Evolutionary conservation across 352 stramenopile genomes (phyloP).

Genomic region (Saprolegnia diclina): DNA sequence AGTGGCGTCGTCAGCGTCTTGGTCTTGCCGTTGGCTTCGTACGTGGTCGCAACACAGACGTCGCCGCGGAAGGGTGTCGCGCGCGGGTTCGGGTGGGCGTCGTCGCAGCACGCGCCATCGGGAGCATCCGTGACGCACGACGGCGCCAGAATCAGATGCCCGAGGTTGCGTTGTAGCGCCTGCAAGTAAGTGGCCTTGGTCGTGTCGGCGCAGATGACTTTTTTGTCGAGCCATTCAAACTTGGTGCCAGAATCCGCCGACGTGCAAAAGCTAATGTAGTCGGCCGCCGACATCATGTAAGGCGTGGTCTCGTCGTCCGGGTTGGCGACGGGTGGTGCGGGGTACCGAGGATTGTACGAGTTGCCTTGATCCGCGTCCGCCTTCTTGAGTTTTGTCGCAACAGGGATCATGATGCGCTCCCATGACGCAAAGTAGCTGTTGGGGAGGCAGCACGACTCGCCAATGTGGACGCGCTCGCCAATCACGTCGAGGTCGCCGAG

Average conservation of each 20-base stretch:
- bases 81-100: constrained; percentile 5
- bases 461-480: constrained; percentile 22
- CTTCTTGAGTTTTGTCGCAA: not conserved
- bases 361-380: not conserved
- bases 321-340: no score
- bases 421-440: constrained; percentile 25
- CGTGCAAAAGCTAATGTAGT: constrained; percentile 5
- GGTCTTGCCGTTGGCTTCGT: not conserved
- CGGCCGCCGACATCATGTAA: constrained; percentile 18
- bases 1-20: constrained; percentile 13
- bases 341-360: not conserved
- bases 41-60: constrained; percentile 15
- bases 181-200: not conserved
- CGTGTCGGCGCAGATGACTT: not conserved
- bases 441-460: constrained; percentile 26
- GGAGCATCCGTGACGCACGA: constrained; percentile 1
- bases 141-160: constrained; percentile 16
- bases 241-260: not conserved
- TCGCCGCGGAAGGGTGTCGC: not conserved
- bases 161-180: constrained; percentile 20
- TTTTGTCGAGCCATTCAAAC: not conserved
- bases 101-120: constrained; percentile 22
- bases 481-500: constrained; percentile 22
- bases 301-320: no score
- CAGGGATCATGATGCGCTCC: constrained; percentile 18